A percentile compares a stretch with the other conserved stretches of the same genome.
phyloP scores from a whole-genome alignment of 2,329 filamentous ascomycete species.

The Cladosporium phlei region DNA sequence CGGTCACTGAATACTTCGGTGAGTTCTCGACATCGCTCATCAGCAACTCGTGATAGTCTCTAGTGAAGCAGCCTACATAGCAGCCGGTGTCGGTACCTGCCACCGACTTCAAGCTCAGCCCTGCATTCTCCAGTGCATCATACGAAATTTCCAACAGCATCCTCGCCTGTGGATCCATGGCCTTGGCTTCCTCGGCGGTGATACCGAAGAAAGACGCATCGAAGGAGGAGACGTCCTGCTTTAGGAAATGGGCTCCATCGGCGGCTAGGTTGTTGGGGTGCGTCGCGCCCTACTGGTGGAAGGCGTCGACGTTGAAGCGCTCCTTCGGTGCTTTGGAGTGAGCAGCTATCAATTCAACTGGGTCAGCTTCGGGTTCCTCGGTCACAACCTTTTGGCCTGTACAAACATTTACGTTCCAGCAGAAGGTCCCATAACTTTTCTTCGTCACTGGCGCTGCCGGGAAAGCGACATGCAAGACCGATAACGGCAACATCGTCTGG shows the following conservation, averaged over 20 bases:
- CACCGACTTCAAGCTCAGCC: slow-evolving; percentile 4
- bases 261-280: background rate
- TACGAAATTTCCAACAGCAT: background rate
- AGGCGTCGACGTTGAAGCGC: slow-evolving; percentile 22
- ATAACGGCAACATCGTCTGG: slow-evolving; percentile 5
- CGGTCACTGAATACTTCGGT: slow-evolving; percentile 20
- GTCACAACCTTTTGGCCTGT: too few relatives aligned
- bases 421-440: slow-evolving; percentile 22
- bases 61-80: slow-evolving; percentile 17
- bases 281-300: slow-evolving; percentile 21
- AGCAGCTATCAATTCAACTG: background rate
- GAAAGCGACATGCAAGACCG: slow-evolving; percentile 8
- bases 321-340: slow-evolving; percentile 17
- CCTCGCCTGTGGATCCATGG: slow-evolving; percentile 13
- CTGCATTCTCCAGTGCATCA: slow-evolving; percentile 18
- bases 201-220: slow-evolving; percentile 26
- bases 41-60: slow-evolving; percentile 2
- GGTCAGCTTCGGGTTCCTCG: too few relatives aligned
- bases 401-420: background rate
- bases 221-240: slow-evolving; percentile 22
- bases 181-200: slow-evolving; percentile 19
- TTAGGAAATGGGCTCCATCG: slow-evolving; percentile 18
- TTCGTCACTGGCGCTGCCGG: slow-evolving; percentile 17
- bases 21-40: slow-evolving; percentile 17
- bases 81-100: slow-evolving; percentile 16